phyloP scores from a whole-genome alignment of 129 eudicot species.

The Flaveria robusta region DNA sequence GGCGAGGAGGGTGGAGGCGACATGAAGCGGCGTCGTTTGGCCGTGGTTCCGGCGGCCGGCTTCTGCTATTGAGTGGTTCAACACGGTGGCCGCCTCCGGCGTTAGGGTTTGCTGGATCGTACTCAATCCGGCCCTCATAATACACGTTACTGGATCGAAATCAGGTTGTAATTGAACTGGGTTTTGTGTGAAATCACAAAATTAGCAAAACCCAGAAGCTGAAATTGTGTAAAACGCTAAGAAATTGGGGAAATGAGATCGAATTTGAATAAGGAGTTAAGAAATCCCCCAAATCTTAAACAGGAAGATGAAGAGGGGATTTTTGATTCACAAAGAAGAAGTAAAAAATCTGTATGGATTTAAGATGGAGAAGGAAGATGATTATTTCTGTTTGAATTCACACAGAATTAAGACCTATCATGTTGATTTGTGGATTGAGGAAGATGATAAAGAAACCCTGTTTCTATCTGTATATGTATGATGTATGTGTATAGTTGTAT shows the following conservation, averaged over 20 bases:
- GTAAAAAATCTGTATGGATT: no score
- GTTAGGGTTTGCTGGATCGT: slow-evolving; percentile 92
- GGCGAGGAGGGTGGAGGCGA: slow-evolving; percentile 81
- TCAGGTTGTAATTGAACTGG: slow-evolving; percentile 14
- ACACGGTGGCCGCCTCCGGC: slow-evolving; percentile 73
- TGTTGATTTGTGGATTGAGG: slow-evolving; percentile 26
- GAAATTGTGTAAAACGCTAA: background rate
- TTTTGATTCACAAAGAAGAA: no score
- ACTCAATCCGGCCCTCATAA: slow-evolving; percentile 81
- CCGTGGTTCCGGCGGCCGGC: slow-evolving; percentile 93
- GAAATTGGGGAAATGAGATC: slow-evolving; percentile 14
- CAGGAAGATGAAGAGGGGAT: background rate
- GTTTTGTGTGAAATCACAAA: slow-evolving; percentile 24
- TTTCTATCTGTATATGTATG: slow-evolving; percentile 26
- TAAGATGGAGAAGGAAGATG: slow-evolving; percentile 19
- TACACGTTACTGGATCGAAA: background rate
- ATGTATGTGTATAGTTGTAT: slow-evolving; percentile 14
- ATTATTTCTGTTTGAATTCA: background rate
- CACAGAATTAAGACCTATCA: slow-evolving; percentile 13
- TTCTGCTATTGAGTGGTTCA: slow-evolving; percentile 82
- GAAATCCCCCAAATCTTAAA: slow-evolving; percentile 12
- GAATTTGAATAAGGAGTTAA: slow-evolving; percentile 6
- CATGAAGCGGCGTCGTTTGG: slow-evolving; percentile 96
- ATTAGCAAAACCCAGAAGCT: slow-evolving; percentile 20
- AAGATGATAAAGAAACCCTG: slow-evolving; percentile 30